Percentiles rank a stretch among this genome's conserved stretches.
phyloP scores from a whole-genome alignment of 176 grass and related monocot genomes.

The barley (Hordeum vulgare) region DNA sequence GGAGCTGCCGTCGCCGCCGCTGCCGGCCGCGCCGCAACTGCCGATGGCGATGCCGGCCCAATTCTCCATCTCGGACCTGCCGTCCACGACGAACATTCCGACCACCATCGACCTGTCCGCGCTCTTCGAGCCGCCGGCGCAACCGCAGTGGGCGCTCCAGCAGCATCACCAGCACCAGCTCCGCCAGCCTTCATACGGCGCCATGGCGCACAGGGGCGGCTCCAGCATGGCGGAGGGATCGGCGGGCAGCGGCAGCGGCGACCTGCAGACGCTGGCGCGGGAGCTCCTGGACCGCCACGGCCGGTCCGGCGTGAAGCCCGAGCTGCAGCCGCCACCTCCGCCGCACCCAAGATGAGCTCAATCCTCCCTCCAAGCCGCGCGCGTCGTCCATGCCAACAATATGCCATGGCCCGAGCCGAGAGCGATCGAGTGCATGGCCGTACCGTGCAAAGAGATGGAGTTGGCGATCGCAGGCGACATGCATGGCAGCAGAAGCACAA shows the following conservation, averaged over 20 bases:
- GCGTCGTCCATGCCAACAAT: not conserved
- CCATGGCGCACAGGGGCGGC: constrained; percentile 2
- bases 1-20: constrained; percentile 75
- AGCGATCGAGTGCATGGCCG: too few relatives aligned
- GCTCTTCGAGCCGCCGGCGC: constrained; percentile 55
- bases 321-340: constrained; percentile 38
- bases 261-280: constrained; percentile 85
- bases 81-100: constrained; percentile 50
- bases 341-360: constrained; percentile 28
- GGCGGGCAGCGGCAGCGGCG: constrained; percentile 32
- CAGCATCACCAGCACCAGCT: constrained; percentile 40
- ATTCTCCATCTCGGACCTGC: constrained; percentile 83
- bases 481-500: not conserved
- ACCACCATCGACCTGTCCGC: constrained; percentile 58
- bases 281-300: constrained; percentile 74
- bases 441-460: not conserved
- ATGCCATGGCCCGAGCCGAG: too few relatives aligned
- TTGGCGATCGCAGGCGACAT: not conserved
- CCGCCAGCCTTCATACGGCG: constrained; percentile 20
- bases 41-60: constrained; percentile 30
- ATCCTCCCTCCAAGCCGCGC: not conserved
- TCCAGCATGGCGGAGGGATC: constrained; percentile 31
- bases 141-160: constrained; percentile 23
- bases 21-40: constrained; percentile 47
- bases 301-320: constrained; percentile 40